A percentile compares a stretch with the other conserved stretches of the same genome.
phyloP scores from a whole-genome alignment of 208 protist genomes.

The Angomonas deanei region DNA sequence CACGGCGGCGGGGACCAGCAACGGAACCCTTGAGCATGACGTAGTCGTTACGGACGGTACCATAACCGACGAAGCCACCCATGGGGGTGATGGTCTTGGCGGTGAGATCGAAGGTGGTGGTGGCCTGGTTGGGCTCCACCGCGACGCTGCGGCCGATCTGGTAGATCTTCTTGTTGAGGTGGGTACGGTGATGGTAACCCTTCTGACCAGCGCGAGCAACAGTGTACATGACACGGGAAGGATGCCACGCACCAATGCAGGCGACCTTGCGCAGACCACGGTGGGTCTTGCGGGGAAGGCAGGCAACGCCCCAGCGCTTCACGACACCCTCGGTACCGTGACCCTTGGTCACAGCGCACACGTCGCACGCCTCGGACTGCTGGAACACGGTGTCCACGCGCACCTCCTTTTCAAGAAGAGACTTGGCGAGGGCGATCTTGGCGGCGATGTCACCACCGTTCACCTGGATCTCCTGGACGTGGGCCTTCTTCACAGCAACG shows the following conservation, averaged over 20 bases:
- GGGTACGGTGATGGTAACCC: constrained; percentile 98
- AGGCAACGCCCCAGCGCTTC: constrained; percentile 95
- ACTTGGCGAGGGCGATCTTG: constrained; percentile 95
- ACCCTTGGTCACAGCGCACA: constrained; percentile 98
- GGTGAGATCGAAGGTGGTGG: constrained; percentile 97
- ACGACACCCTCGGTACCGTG: constrained; percentile 98
- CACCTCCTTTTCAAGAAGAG: constrained; percentile 97
- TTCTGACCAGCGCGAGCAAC: constrained; percentile 99
- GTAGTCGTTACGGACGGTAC: constrained; percentile 96
- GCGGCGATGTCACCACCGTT: constrained; percentile 96
- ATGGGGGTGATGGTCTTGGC: constrained; percentile 99
- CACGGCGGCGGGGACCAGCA: constrained; percentile 93
- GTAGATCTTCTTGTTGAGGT: constrained; percentile 99
- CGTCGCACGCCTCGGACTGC: constrained; percentile 96
- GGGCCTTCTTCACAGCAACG: constrained; percentile 97
- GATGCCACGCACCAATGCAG: constrained; percentile 99
- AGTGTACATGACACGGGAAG: constrained; percentile 94
- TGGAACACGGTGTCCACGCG: constrained; percentile 93
- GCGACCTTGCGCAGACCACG: constrained; percentile 99
- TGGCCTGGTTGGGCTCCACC: constrained; percentile 81
- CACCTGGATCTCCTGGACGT: constrained; percentile 99
- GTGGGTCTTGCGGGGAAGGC: constrained; percentile 99
- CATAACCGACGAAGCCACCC: constrained; percentile 99
- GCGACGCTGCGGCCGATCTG: constrained; percentile 89
- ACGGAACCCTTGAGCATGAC: constrained; percentile 97